phyloP scores from a whole-genome alignment of 164 flowering plant genomes.

The Aristolochia californica region DNA sequence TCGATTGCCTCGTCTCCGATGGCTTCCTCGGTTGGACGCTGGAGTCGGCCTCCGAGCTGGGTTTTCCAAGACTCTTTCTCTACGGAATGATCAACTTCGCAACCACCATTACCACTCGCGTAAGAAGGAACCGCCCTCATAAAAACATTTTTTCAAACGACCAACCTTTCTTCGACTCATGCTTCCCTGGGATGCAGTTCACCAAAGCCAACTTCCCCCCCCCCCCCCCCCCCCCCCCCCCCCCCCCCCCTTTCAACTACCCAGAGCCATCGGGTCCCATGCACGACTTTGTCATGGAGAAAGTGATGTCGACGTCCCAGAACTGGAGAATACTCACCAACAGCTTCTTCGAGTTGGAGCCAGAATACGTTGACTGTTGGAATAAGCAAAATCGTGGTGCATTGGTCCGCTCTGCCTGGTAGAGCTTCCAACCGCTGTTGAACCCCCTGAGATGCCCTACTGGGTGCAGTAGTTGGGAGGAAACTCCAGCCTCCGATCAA shows the following conservation, averaged over 20 bases:
- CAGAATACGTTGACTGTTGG: conserved; percentile 7
- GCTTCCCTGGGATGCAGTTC: conserved; percentile 14
- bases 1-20: conserved; percentile 2
- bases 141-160: conserved; percentile 1
- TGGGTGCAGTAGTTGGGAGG: conserved; percentile 15
- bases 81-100: not conserved
- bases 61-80: conserved; percentile 4
- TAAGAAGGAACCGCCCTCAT: not conserved
- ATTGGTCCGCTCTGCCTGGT: conserved; percentile 25
- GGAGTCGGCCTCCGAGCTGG: conserved; percentile 7
- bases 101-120: not conserved
- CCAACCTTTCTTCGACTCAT: conserved; percentile 10
- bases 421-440: not conserved
- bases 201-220: conserved; percentile 13
- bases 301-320: not conserved
- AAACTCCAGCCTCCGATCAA: no score
- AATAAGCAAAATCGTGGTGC: conserved; percentile 10
- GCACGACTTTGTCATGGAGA: conserved; percentile 7
- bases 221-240: no score
- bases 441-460: not conserved
- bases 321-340: conserved; percentile 18
- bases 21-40: conserved; percentile 23
- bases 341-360: conserved; percentile 23
- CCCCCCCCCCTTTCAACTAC: no score
- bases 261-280: conserved; percentile 6